Conservation (phyloP, 208 protist genomes). For the Entamoeba moshkovskii region DNA sequence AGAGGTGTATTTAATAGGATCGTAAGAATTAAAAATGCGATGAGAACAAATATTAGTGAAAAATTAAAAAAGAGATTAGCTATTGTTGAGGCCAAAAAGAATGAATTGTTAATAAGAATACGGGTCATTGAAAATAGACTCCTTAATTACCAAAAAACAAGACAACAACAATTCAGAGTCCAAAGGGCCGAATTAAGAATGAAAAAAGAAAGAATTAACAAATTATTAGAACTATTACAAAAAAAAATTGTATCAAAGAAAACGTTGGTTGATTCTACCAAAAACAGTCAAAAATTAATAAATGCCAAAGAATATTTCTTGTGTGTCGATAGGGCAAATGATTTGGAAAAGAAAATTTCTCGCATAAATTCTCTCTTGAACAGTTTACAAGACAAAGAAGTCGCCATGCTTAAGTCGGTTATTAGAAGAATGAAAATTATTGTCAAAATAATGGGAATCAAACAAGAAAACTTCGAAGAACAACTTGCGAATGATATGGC, state of each 20-base stretch:
- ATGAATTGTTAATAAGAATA: not conserved
- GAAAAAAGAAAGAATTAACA: not conserved
- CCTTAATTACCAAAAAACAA: not conserved
- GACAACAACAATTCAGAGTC: not conserved
- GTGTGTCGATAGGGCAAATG: not conserved
- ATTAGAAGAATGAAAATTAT: not conserved
- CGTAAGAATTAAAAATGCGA: not conserved
- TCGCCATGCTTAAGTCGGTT: not conserved
- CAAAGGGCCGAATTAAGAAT: not conserved
- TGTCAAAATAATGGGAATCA: not conserved
- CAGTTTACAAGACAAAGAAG: not conserved
- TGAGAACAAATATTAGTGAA: not conserved
- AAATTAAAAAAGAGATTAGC: not conserved
- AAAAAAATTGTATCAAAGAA: not conserved
- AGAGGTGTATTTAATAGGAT: not conserved
- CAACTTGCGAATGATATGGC: not conserved
- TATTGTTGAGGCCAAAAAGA: not conserved
- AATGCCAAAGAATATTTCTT: not conserved
- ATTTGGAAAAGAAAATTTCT: not conserved
- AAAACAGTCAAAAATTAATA: not conserved
- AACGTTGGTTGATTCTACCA: not conserved
- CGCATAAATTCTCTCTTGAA: not conserved
- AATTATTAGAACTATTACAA: not conserved
- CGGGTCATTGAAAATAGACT: not conserved
- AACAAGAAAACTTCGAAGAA: not conserved